phyloP scores from a whole-genome alignment of 2,329 filamentous ascomycete species.

The Xylaria sp. region DNA sequence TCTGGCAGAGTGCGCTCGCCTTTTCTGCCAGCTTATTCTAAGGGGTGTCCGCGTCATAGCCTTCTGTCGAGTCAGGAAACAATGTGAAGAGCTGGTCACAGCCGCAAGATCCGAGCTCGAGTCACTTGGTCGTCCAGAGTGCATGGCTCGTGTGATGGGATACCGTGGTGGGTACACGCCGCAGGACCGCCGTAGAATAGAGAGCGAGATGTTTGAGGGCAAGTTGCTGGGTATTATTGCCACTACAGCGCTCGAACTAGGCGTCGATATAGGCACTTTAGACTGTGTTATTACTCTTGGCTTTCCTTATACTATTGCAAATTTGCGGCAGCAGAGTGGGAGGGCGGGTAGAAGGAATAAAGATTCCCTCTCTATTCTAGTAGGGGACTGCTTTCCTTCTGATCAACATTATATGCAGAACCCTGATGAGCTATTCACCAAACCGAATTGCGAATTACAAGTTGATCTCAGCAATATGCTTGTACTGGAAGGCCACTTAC shows the following conservation, averaged over 20 bases:
- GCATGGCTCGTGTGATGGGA: slow-evolving; percentile 85
- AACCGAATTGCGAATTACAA: slow-evolving; percentile 87
- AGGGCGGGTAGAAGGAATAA: slow-evolving; percentile 91
- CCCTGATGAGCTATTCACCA: slow-evolving; percentile 91
- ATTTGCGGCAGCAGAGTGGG: slow-evolving; percentile 92
- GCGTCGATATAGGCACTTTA: slow-evolving; percentile 92
- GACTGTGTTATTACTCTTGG: slow-evolving; percentile 95
- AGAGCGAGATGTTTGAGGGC: slow-evolving; percentile 96
- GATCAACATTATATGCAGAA: slow-evolving; percentile 99
- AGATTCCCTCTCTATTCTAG: slow-evolving; percentile 88
- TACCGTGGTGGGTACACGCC: slow-evolving; percentile 96
- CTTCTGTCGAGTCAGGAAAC: slow-evolving; percentile 87
- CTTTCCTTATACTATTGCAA: slow-evolving; percentile 95
- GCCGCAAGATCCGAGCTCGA: slow-evolving; percentile 83
- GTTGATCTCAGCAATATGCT: slow-evolving; percentile 94
- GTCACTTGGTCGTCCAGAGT: slow-evolving; percentile 76
- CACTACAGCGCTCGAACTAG: slow-evolving; percentile 90
- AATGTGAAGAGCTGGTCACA: slow-evolving; percentile 85
- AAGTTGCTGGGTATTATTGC: slow-evolving; percentile 93
- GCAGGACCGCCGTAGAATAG: slow-evolving; percentile 87
- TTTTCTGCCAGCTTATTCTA: slow-evolving; percentile 90
- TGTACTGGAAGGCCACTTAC: slow-evolving; percentile 90
- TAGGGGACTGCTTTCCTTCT: slow-evolving; percentile 88
- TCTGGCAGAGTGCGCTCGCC: slow-evolving; percentile 83
- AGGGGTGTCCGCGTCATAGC: slow-evolving; percentile 91